Base-by-base conservation (phyloP, 495 filamentous ascomycete genomes). In the Aspergillus funiculosus region DNA sequence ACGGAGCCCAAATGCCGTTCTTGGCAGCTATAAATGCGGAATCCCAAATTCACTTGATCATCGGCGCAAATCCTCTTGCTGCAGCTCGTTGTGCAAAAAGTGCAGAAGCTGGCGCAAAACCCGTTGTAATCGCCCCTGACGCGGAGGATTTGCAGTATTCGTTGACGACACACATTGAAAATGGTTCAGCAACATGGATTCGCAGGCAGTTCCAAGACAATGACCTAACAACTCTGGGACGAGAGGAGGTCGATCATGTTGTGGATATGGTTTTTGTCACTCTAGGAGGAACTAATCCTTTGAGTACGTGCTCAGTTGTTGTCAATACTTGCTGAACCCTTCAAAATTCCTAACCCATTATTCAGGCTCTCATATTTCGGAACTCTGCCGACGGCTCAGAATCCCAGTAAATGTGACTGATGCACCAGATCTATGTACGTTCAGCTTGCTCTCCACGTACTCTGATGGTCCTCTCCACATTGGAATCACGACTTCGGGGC, bases 221-320 rank as follows among this genome's bases (percentile, higher is more conserved):
- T n/a, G 85, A 96, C 58, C 61, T 95, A 29, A 83, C 77, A 26
- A 81, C 63, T 7, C 63, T 94, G 19, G 92, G 92, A 11, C 77
- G 94, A 43, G 74, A 80, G 46, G 87, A 95, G 40, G 82, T 94
- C 6, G 79, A 81, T 52, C 53, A 63, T 36, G 79, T 95, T 2
- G 91, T 94, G 9, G 92, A 98, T 61, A 82, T 82, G 35, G 94
- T 97, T 20, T 97, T 97, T 61, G 83, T 98, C 35, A 95, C 91
- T 2, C 64, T 72, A 8, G 72, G 76, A 22, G 70, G 74, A 17
- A 73, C 66, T 38, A 65, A 80, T 50, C 59, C 69, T 42, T 58
- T 75, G 53, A 73, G 75, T 77, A 68, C 38, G 73, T 61, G 24
- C 9, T 15, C n/a, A n/a, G n/a, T 46, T 49, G 20, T 9, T 9